Base-by-base conservation (phyloP, 2,329 filamentous ascomycete species). In the Xylaria sp. region DNA sequence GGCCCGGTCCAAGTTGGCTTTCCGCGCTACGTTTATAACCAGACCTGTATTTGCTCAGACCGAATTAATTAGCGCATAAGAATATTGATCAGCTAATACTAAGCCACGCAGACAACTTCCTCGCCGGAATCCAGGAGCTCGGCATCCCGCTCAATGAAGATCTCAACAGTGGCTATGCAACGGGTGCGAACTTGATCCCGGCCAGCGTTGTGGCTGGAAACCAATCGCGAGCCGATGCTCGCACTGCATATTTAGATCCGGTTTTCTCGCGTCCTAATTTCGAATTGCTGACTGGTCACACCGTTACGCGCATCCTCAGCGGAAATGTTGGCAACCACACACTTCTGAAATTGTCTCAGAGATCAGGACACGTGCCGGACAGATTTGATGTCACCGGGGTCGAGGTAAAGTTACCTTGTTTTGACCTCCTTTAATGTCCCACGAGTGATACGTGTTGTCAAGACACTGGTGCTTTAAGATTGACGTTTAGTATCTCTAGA, bases 241-340 rank as follows among this genome's bases (percentile, higher is more conserved):
- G 81, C 9, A 78, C 77, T n/a, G 78, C 79, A 10, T 83, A 84
- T 69, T 76, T 80, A 20, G 79, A 83, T 59, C 71, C 76, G 0
- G 78, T 79, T 2, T 65, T 78, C 5, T 65, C 72, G 32, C 80
- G 80, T 4, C 69, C 76, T 1, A 83, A 83, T 60, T 70, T 83
- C 39, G 80, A 83, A 30, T 52, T 83, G 30, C 72, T 80, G 0
- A 79, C 80, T 2, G 76, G 76, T 5, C 78, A 82, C 59, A 80
- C 77, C n/a, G 81, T 79, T 28, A 81, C 79, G 39, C 78, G 77
- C 5, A 69, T 82, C 7, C 70, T 82, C 0, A 41, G 78, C 30
- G 71, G 80, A 43, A 71, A 10, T 32, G 12, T n/a, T 36, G 56
- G 66, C 6, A 73, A 70, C 20, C 36, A 66, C 9, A 60, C 28